These are phyloP conservation scores for Immersiella caudata DNA, from an alignment of 495 filamentous ascomycete genomes.

Conservation along the genomic window DNA sequence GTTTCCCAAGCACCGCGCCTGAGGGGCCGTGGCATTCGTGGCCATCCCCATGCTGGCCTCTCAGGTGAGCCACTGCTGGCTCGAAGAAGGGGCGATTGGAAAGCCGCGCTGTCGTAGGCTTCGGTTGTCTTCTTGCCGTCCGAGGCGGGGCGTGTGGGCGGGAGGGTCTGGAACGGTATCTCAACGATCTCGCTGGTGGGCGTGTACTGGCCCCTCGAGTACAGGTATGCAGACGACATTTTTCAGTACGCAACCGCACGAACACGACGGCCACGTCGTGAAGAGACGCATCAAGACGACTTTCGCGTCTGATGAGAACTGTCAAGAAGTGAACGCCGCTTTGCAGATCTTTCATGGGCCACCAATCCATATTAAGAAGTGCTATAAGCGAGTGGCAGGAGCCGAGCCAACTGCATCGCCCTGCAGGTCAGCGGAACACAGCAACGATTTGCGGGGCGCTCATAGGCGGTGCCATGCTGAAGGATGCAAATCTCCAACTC, in stretches of 20 bases:
- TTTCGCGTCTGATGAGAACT: neutral
- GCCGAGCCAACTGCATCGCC: neutral
- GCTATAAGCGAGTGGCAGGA: neutral
- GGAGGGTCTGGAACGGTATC: neutral
- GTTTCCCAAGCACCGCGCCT: neutral
- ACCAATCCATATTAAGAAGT: neutral
- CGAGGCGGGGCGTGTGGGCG: neutral
- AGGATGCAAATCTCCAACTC: neutral
- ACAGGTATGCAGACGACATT: neutral
- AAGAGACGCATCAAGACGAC: neutral
- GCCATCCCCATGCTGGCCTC: neutral
- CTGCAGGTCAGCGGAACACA: neutral
- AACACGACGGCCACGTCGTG: neutral
- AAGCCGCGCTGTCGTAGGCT: neutral
- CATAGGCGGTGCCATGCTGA: neutral
- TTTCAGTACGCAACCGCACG: neutral
- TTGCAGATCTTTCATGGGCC: neutral
- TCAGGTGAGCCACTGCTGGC: neutral
- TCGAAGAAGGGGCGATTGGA: neutral
- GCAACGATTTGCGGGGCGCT: neutral
- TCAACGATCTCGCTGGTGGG: neutral
- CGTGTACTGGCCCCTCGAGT: neutral
- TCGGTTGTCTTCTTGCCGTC: neutral
- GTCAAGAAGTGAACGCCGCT: neutral
- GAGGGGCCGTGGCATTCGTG: neutral